Base-by-base conservation (phyloP, 1,284 basidiomycete genomes). In the Gomphus bonarii region DNA sequence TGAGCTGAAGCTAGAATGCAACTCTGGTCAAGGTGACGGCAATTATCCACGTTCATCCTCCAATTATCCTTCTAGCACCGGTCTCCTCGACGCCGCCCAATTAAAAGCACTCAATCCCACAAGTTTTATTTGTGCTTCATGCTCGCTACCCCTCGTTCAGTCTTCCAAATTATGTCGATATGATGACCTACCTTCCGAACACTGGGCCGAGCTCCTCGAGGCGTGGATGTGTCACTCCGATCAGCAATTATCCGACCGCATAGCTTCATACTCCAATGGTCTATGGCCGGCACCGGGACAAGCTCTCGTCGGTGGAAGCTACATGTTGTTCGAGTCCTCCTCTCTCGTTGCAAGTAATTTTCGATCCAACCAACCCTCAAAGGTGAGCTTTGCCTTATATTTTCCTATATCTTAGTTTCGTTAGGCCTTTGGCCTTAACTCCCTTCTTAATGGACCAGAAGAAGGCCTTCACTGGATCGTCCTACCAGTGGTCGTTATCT, bases 141-240 rank as follows among this genome's bases (percentile, higher is more conserved):
- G 90, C 65, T 88, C 86, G 1, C 72, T 88, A n/a, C 84, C 84
- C 18, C 68, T 88, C 20, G 75, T 88, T 16, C 77, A 83, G 33
- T 69, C 75, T 0, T 69, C 76, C 8, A 73, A 71, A 46, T 67
- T 80, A 16, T 62, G 62, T 9, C 68, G 66, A 31, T 97, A 90
- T 69, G 80, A 84, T 52, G 93, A 97, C 64, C 74, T 99, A 7
- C 95, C 95, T 1, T 94, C 90, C 1, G 92, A 97, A 66, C 85
- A 97, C 65, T 99, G 95, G 95, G 88, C 93, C 58, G 95, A 99
- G 69, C 82, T 98, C 42, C 82, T 98, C 22, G 95, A 98, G 60
- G 88, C 92, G 2, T 98, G 95, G 95, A 95, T 99, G 90, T 98
- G 95, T 66, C 95, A 98, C 70, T 72, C 84, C 20, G 93, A 97